Conservation (phyloP, 352 stramenopile species). For the Phytophthora citrophthora region DNA sequence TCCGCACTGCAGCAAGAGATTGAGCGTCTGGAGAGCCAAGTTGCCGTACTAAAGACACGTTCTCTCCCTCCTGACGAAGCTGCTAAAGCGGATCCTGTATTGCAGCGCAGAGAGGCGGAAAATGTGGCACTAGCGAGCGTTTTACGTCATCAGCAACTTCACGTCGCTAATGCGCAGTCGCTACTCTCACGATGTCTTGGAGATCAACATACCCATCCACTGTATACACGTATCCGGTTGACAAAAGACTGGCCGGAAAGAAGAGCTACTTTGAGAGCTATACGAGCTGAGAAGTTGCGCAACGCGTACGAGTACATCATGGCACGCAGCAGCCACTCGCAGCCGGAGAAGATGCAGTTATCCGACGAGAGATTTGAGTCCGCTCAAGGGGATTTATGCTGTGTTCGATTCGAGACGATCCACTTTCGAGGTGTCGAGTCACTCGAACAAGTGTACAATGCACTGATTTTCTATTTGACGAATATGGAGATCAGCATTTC, state of each 20-base stretch:
- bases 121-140: slow-evolving; percentile 28
- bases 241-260: slow-evolving; percentile 26
- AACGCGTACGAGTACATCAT: slow-evolving; percentile 40
- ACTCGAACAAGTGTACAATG: slow-evolving; percentile 44
- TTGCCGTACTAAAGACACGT: slow-evolving; percentile 37
- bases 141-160: slow-evolving; percentile 43
- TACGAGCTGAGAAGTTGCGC: slow-evolving; percentile 35
- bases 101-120: slow-evolving; percentile 26
- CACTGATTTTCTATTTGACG: slow-evolving; percentile 43
- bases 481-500: slow-evolving; percentile 58
- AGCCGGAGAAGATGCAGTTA: slow-evolving; percentile 40
- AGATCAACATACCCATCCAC: slow-evolving; percentile 29
- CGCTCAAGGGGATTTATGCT: slow-evolving; percentile 30
- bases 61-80: slow-evolving; percentile 23
- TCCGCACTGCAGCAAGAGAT: slow-evolving; percentile 34
- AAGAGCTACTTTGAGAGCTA: slow-evolving; percentile 20
- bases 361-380: slow-evolving; percentile 33
- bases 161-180: slow-evolving; percentile 45
- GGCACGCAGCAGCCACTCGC: slow-evolving; percentile 25
- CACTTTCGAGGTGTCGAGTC: slow-evolving; percentile 41
- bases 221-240: slow-evolving; percentile 27
- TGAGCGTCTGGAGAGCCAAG: slow-evolving; percentile 38
- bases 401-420: slow-evolving; percentile 41
- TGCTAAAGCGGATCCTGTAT: slow-evolving; percentile 23
- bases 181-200: slow-evolving; percentile 41